A percentile compares a stretch with the other conserved stretches of the same genome.
Evolutionary conservation across 2,329 filamentous ascomycete species (phyloP).

Genomic region (Lasiodiplodia sp.): DNA sequence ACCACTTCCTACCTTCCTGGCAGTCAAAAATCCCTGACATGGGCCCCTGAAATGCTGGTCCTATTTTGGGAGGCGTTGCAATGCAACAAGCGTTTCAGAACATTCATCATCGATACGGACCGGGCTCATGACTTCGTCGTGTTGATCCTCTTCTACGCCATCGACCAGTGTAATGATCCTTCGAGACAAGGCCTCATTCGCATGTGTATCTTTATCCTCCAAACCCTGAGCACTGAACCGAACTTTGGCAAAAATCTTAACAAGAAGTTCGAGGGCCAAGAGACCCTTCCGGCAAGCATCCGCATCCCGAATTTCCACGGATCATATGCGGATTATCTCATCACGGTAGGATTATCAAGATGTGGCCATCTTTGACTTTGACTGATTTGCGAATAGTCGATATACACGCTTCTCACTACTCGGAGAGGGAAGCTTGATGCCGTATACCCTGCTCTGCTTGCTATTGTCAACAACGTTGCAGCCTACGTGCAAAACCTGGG

Average conservation of each 20-base stretch:
- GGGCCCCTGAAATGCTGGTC: constrained; percentile 95
- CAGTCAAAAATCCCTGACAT: constrained; percentile 78
- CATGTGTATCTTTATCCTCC: constrained; percentile 97
- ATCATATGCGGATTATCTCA: constrained; percentile 90
- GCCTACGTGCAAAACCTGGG: constrained; percentile 83
- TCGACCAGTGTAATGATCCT: constrained; percentile 85
- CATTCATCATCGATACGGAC: constrained; percentile 96
- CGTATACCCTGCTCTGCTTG: constrained; percentile 89
- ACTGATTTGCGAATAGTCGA: constrained; percentile 66
- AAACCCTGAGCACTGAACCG: constrained; percentile 91
- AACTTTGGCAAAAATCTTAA: constrained; percentile 92
- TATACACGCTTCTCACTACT: constrained; percentile 88
- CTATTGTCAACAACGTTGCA: constrained; percentile 92
- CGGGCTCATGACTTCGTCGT: constrained; percentile 92
- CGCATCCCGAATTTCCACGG: constrained; percentile 84
- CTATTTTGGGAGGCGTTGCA: constrained; percentile 97
- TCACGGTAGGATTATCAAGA: constrained; percentile 69
- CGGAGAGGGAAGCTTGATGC: constrained; percentile 90
- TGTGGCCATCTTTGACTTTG: background rate
- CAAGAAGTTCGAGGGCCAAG: constrained; percentile 85
- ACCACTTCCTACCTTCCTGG: constrained; percentile 89
- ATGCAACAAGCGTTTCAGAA: constrained; percentile 96
- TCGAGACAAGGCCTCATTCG: constrained; percentile 91
- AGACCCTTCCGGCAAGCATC: constrained; percentile 82
- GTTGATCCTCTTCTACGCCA: constrained; percentile 87